Conservation (phyloP, 176 grass and related monocot genomes). For the Bromus sterilis region DNA sequence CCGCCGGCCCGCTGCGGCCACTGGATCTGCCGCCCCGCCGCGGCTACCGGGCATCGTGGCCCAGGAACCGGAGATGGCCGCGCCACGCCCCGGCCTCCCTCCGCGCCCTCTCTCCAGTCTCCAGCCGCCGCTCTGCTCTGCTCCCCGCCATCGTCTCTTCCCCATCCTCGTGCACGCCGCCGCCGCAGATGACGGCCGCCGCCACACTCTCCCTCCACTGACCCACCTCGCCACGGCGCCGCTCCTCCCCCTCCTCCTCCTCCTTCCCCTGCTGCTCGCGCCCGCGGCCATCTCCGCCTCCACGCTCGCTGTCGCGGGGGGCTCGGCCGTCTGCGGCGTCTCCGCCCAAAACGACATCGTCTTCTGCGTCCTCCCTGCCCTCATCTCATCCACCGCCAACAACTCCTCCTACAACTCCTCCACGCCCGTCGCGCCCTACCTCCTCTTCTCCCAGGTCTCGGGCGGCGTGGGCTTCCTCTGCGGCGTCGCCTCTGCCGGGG, state of each 20-base stretch:
- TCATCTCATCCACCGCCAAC: accelerated
- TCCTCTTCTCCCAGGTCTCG: slow-evolving; percentile 51
- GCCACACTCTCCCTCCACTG: slow-evolving; percentile 10
- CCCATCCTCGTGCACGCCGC: background rate
- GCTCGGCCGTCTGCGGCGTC: slow-evolving; percentile 52
- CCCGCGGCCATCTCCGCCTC: slow-evolving; percentile 16
- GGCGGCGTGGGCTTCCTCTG: slow-evolving; percentile 42
- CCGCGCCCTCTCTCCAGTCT: background rate
- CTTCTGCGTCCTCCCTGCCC: slow-evolving; percentile 34
- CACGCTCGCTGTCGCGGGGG: slow-evolving; percentile 54
- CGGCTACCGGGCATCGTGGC: too few relatives aligned
- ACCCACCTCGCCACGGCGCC: slow-evolving; percentile 1
- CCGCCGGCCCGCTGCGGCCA: too few relatives aligned
- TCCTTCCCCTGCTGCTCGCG: slow-evolving; percentile 5
- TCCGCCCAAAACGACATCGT: background rate
- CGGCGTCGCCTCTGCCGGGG: slow-evolving; percentile 19
- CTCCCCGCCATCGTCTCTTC: background rate
- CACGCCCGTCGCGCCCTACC: background rate
- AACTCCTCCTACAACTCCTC: background rate
- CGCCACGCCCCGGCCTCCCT: too few relatives aligned
- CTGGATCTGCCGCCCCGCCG: too few relatives aligned
- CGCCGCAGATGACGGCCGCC: slow-evolving; percentile 27
- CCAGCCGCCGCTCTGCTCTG: background rate
- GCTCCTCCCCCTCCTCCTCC: too few relatives aligned
- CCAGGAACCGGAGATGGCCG: too few relatives aligned